Evolutionary conservation across 2,329 filamentous ascomycete species (phyloP), one percentile per base, ranked within the genome.

Genomic region (Fusarium burgessii): DNA sequence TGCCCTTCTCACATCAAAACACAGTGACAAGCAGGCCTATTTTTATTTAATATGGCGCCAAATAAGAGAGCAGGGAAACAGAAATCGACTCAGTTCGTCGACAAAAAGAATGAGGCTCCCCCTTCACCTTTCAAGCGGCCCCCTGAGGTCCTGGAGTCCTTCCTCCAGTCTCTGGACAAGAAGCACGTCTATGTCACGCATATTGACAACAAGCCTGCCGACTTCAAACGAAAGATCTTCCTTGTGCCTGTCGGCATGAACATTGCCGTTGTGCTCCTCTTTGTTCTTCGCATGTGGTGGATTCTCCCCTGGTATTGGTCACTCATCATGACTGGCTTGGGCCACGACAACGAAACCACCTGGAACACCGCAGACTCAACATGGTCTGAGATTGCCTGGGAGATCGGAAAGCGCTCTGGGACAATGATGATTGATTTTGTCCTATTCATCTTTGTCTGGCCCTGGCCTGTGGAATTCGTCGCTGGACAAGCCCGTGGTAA

Each of bases 171-270:
- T 45, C 90, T 97, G 65, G 87, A 90, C 63, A 84, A 87, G 60
- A 82, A 87, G 60, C 89, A 93, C 80, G 87, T 97, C 78, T 97
- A 98, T 86, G 88, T 98, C 76, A 87, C 92, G 33, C 94, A 97
- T 83, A 85, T 97, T 80, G 95, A 98, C 84, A 83, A 82, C 66
- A 90, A 92, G 68, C 90, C 91, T 0, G 81, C 82, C 23, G 85
- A 86, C 32, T 89, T 95, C 82, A 98, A 98, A 82, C 89, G 89
- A 78, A 92, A 93, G 77, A 92, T 97, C 76, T 98, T 97, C 81
- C 76, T 90, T 50, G 90, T 97, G 2, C 94, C 95, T 18, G 86
- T 94, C 20, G 80, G 90, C 20, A 89, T 97, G 82, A 98, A 98
- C 80, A 62, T 92, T 36, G 81, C 84, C 72, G 90, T 98, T 62